Percentiles rank a stretch among this genome's conserved stretches.
phyloP scores from a whole-genome alignment of 2,329 filamentous ascomycete genomes.

The Neofusicoccum umdonicola region DNA sequence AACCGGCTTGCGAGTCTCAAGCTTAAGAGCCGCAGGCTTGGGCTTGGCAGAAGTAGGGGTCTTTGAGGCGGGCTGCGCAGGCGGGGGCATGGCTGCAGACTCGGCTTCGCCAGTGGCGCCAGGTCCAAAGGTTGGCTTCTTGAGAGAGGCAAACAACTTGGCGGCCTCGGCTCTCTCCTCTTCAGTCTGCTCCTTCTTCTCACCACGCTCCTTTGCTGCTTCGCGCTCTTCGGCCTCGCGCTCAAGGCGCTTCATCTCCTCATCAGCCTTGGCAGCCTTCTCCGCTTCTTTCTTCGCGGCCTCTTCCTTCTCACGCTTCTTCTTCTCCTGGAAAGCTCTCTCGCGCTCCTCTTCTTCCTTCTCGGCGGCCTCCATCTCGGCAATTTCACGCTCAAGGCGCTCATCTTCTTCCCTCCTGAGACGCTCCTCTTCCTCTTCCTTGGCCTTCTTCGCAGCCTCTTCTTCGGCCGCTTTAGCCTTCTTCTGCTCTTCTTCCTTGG shows the following conservation, averaged over 20 bases:
- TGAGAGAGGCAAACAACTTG: constrained; percentile 46
- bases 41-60: constrained; percentile 59
- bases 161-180: constrained; percentile 43
- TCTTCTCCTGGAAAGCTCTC: constrained; percentile 71
- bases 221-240: constrained; percentile 51
- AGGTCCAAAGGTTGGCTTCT: constrained; percentile 50
- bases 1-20: constrained; percentile 80
- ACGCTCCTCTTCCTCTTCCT: constrained; percentile 33
- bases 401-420: constrained; percentile 44
- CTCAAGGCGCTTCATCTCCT: constrained; percentile 48
- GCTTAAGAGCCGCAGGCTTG: constrained; percentile 86
- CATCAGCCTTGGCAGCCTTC: constrained; percentile 48
- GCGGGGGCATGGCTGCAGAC: constrained; percentile 42
- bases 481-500: constrained; percentile 41
- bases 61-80: constrained; percentile 47
- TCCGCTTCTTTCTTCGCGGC: constrained; percentile 43
- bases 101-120: constrained; percentile 36
- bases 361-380: constrained; percentile 56
- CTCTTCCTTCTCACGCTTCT: constrained; percentile 60
- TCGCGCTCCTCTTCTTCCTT: constrained; percentile 60
- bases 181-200: constrained; percentile 32
- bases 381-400: constrained; percentile 57
- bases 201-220: constrained; percentile 38
- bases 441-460: constrained; percentile 20
- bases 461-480: constrained; percentile 30